Evolutionary conservation across 2,329 filamentous ascomycete genomes (phyloP), one percentile per base, ranked within the genome.

Genomic region (Alternaria gaisen): DNA sequence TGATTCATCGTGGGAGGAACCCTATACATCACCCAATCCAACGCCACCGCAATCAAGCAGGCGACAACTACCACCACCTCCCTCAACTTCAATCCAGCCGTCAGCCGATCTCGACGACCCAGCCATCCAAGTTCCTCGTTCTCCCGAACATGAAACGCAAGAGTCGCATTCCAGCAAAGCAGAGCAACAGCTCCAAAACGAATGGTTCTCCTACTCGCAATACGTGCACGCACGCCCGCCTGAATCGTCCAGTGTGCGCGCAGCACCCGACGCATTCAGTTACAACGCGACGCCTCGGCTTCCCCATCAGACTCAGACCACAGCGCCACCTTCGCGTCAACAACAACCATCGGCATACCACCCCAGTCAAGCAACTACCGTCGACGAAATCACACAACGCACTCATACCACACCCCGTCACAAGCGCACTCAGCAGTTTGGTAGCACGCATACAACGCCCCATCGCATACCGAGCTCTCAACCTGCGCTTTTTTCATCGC

Each of bases 291-390:
- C 73, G 1, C 72, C 73, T 2, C 60, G 52, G 16, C 58, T 56
- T 14, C 43, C 55, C 5, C 14, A 10, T n/a, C 40, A 16, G 38
- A 54, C 30, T 6, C 43, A 16, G 42, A 54, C 18, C 7, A 12
- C 38, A 41, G 42, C 46, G 8, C 34, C 36, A 10, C 12, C 24
- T 2, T 28, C 38, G 3, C 40, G 20, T 24, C 18, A 47, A 8
- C 43, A 53, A 2, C 54, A 58, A 18, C 48, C 58, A 16, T 55
- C 63, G n/a, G 58, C 36, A 5, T 41, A 60, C 20, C 53, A 62
- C 14, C 58, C 69, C 2, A 77, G 74, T 53, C 76, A 78, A 66
- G 76, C 76, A 1, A 78, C 76, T 9, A 78, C 76, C 3, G 62
- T 77, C 3, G 74, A 76, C 14, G 69, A 72, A 53, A 54, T 68